These are phyloP conservation scores for Colletotrichum tanaceti DNA, from an alignment of 2,329 filamentous ascomycete genomes.

Conservation along the genomic window DNA sequence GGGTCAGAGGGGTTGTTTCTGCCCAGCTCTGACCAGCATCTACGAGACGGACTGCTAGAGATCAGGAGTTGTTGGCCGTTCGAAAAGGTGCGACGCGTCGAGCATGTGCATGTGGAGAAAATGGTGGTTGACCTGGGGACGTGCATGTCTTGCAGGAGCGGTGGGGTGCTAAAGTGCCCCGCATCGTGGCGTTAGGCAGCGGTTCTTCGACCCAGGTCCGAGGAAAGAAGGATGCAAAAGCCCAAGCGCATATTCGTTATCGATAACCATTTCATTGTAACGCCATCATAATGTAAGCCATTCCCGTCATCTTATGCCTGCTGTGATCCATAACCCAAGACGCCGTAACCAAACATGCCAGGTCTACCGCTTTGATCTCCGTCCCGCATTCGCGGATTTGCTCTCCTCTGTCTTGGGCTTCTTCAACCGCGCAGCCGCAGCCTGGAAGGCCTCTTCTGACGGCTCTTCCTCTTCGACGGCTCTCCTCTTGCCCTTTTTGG, in stretches of 20 bases:
- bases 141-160: slow-evolving; percentile 4
- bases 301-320: slow-evolving; percentile 10
- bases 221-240: background rate
- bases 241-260: background rate
- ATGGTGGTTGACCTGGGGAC: slow-evolving; percentile 34
- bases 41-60: background rate
- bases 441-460: slow-evolving; percentile 71
- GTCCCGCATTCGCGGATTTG: slow-evolving; percentile 21
- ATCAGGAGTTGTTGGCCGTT: background rate
- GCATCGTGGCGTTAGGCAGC: slow-evolving; percentile 23
- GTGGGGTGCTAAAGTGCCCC: slow-evolving; percentile 17
- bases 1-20: background rate
- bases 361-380: slow-evolving; percentile 27
- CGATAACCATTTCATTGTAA: background rate
- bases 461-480: slow-evolving; percentile 71
- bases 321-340: slow-evolving; percentile 15
- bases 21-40: background rate
- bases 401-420: slow-evolving; percentile 48
- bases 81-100: slow-evolving; percentile 12
- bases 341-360: slow-evolving; percentile 18
- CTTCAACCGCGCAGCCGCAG: slow-evolving; percentile 63
- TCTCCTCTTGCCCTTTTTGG: slow-evolving; percentile 66
- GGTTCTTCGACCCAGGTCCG: background rate
- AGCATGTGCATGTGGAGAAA: background rate
- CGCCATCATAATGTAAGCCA: slow-evolving; percentile 27